These are phyloP conservation scores for Xylaria venustula DNA, from an alignment of 495 filamentous ascomycete genomes.

Conservation along the genomic window DNA sequence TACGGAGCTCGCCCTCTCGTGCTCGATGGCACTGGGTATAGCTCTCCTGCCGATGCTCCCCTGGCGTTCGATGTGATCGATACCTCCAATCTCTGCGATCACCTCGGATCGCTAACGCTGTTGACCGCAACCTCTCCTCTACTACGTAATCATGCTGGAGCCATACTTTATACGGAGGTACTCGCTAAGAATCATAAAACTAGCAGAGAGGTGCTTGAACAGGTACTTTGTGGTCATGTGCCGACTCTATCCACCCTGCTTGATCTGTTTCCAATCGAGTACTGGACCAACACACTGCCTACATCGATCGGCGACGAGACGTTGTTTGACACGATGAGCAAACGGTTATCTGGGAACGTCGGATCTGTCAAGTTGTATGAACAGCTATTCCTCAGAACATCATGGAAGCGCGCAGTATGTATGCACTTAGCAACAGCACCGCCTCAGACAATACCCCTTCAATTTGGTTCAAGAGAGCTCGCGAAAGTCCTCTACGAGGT, in stretches of 20 bases:
- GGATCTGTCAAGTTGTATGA: neutral
- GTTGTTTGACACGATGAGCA: neutral
- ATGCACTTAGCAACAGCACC: slow-evolving; percentile 8
- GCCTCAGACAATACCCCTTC: slow-evolving; percentile 9
- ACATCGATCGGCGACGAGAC: slow-evolving; percentile 30
- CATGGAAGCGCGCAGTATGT: slow-evolving; percentile 16
- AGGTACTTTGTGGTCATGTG: slow-evolving; percentile 44
- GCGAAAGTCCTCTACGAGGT: slow-evolving; percentile 6
- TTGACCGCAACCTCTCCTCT: slow-evolving; percentile 48
- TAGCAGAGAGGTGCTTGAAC: slow-evolving; percentile 22
- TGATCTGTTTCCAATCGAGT: slow-evolving; percentile 47
- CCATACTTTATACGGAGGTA: slow-evolving; percentile 48
- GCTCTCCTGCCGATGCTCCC: slow-evolving; percentile 29
- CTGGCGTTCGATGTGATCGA: slow-evolving; percentile 57
- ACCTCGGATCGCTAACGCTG: slow-evolving; percentile 48
- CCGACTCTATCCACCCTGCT: slow-evolving; percentile 46
- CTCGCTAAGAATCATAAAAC: slow-evolving; percentile 22
- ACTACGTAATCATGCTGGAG: slow-evolving; percentile 33
- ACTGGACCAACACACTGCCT: slow-evolving; percentile 49
- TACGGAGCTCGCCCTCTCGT: too few species aligned
- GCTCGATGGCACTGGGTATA: slow-evolving; percentile 43
- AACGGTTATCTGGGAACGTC: slow-evolving; percentile 1
- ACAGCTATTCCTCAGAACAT: slow-evolving; percentile 25
- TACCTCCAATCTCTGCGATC: slow-evolving; percentile 53
- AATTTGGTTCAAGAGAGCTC: slow-evolving; percentile 11